These are phyloP conservation scores for Stephanocyclus meneghinianus DNA, from an alignment of 352 stramenopile species.

Conservation along the genomic window DNA sequence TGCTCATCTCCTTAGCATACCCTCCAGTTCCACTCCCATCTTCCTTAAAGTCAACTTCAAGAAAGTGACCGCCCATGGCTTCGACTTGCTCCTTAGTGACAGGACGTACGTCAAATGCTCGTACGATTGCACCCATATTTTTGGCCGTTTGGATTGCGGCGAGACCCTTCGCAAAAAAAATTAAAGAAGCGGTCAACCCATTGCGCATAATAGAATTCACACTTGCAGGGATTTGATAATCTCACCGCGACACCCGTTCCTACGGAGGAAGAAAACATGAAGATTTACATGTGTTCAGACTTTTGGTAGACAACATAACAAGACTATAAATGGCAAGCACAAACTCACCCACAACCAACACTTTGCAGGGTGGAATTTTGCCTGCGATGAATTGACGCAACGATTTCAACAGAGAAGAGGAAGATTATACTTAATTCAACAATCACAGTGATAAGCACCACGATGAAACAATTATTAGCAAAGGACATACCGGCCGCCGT, in stretches of 20 bases:
- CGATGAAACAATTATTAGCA: not conserved
- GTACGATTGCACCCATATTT: conserved; percentile 90
- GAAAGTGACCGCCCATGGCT: conserved; percentile 87
- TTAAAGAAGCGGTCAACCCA: not conserved
- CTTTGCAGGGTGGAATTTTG: conserved; percentile 87
- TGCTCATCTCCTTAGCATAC: conserved; percentile 92
- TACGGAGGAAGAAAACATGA: not conserved
- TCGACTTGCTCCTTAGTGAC: conserved; percentile 90
- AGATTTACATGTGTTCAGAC: not conserved
- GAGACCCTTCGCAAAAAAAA: conserved; percentile 47
- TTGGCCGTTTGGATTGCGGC: conserved; percentile 88
- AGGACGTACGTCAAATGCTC: conserved; percentile 89
- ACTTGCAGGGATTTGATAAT: not conserved
- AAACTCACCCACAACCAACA: conserved; percentile 86
- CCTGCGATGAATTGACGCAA: conserved; percentile 30
- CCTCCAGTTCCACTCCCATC: conserved; percentile 87
- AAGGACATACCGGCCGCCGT: conserved; percentile 42
- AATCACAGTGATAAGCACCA: not conserved
- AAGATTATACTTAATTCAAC: not conserved
- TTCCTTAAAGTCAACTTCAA: conserved; percentile 87
- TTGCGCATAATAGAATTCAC: not conserved
- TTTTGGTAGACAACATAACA: not conserved
- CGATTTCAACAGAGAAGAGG: conserved; percentile 18
- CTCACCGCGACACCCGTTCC: conserved; percentile 11
- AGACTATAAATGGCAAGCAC: not conserved